A percentile compares a stretch with the other conserved stretches of the same genome.
phyloP scores from a whole-genome alignment of 768 basidiomycete genomes.

The Mycena haematopus region DNA sequence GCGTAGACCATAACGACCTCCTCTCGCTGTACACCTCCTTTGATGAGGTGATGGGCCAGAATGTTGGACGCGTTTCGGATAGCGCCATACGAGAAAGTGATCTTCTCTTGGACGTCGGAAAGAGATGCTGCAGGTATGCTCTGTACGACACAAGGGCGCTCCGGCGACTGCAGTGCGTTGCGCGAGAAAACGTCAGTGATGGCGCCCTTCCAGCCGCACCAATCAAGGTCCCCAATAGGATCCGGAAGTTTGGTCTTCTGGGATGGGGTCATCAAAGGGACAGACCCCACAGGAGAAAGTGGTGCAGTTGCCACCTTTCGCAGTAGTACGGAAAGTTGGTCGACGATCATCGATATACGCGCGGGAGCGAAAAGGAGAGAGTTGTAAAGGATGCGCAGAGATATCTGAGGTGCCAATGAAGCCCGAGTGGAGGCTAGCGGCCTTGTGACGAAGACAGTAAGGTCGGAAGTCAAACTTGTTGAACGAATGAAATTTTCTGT shows the following conservation, averaged over 20 bases:
- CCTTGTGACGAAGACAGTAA: slow-evolving; percentile 87
- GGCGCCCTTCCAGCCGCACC: slow-evolving; percentile 97
- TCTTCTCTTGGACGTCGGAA: slow-evolving; percentile 54
- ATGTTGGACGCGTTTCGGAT: slow-evolving; percentile 89
- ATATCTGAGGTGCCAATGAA: slow-evolving; percentile 75
- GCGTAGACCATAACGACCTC: slow-evolving; percentile 99
- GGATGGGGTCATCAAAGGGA: slow-evolving; percentile 76
- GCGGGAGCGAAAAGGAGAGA: slow-evolving; percentile 86
- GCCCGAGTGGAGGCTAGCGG: slow-evolving; percentile 71
- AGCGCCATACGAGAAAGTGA: slow-evolving; percentile 76
- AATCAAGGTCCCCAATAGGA: slow-evolving; percentile 87
- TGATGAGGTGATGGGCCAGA: slow-evolving; percentile 87
- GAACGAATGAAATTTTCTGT: slow-evolving; percentile 77
- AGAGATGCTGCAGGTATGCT: slow-evolving; percentile 54
- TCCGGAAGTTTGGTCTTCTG: slow-evolving; percentile 79
- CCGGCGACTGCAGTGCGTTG: slow-evolving; percentile 83
- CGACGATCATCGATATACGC: slow-evolving; percentile 80
- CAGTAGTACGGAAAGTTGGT: slow-evolving; percentile 84
- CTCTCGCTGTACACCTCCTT: slow-evolving; percentile 85
- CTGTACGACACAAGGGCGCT: slow-evolving; percentile 90
- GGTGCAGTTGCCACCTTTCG: slow-evolving; percentile 74
- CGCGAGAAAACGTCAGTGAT: slow-evolving; percentile 94
- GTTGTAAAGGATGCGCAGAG: slow-evolving; percentile 90
- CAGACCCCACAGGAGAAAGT: slow-evolving; percentile 72
- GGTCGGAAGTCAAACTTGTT: slow-evolving; percentile 88